Evolutionary conservation across 495 filamentous ascomycete genomes (phyloP).

Genomic region (Neurospora tetraspora): DNA sequence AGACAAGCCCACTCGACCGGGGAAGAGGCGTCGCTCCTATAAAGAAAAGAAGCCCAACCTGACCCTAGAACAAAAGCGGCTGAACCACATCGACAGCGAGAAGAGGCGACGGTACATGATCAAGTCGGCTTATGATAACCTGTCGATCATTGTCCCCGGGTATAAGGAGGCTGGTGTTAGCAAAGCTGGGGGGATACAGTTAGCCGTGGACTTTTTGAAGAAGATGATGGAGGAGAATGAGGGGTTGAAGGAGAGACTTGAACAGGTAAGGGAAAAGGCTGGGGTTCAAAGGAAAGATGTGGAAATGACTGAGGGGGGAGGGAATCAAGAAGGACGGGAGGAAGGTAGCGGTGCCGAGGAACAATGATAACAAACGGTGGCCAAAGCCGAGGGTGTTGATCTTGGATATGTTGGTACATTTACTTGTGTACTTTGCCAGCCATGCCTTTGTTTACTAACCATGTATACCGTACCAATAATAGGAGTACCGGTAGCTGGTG

Average conservation of each 20-base stretch:
- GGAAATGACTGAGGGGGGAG: not conserved
- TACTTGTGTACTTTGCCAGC: not conserved
- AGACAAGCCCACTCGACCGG: not conserved
- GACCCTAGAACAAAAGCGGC: constrained; percentile 72
- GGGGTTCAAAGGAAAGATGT: not conserved
- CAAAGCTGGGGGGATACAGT: constrained; percentile 66
- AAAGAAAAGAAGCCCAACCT: constrained; percentile 54
- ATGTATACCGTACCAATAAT: not conserved
- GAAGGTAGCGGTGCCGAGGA: not conserved
- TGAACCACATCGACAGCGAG: constrained; percentile 83
- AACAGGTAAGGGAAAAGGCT: not conserved
- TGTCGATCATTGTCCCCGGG: constrained; percentile 61
- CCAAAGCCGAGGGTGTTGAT: not conserved
- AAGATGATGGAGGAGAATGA: constrained; percentile 59
- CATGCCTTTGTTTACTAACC: not conserved
- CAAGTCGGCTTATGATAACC: constrained; percentile 63
- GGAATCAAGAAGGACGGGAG: not conserved
- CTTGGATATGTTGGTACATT: not conserved
- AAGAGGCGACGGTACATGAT: constrained; percentile 76
- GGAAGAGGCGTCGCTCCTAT: constrained; percentile 15
- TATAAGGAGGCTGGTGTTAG: constrained; percentile 60
- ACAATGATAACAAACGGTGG: not conserved
- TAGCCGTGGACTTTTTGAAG: constrained; percentile 65
- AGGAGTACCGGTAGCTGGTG: not conserved
- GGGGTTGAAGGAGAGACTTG: constrained; percentile 35